Conservation (phyloP, 148 eudicot species). For the Fagopyrum tataricum region DNA sequence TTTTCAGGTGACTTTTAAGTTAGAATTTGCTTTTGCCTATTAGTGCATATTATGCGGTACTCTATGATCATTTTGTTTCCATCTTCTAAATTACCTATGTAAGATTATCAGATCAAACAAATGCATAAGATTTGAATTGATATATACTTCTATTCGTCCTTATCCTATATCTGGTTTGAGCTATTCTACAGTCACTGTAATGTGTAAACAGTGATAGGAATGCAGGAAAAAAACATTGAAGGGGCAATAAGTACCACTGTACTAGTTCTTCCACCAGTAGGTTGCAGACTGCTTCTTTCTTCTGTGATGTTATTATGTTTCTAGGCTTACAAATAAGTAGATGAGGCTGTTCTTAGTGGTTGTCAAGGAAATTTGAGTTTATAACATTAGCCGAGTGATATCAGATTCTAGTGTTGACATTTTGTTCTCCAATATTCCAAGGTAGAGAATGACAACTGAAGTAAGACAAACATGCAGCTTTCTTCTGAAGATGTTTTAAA, state of each 20-base stretch:
- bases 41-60: not conserved
- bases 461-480: not conserved
- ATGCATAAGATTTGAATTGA: constrained; percentile 2
- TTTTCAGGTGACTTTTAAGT: constrained; percentile 53
- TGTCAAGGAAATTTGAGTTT: not conserved
- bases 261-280: not conserved
- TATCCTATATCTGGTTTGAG: not conserved
- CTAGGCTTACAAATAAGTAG: not conserved
- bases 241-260: not conserved
- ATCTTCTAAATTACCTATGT: not conserved
- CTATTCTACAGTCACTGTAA: not conserved
- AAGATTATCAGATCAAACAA: not conserved
- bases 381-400: not conserved
- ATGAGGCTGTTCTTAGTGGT: not conserved
- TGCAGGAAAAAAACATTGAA: not conserved
- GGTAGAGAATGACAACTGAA: not conserved
- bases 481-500: not conserved
- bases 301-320: not conserved
- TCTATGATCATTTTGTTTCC: not conserved
- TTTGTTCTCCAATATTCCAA: not conserved
- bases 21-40: not conserved
- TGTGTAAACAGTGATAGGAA: not conserved
- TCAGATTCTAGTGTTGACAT: not conserved
- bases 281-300: not conserved
- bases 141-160: not conserved